These are phyloP conservation scores for Ensete ventricosum DNA, from an alignment of 176 grass and related monocot genomes.

Conservation along the genomic window DNA sequence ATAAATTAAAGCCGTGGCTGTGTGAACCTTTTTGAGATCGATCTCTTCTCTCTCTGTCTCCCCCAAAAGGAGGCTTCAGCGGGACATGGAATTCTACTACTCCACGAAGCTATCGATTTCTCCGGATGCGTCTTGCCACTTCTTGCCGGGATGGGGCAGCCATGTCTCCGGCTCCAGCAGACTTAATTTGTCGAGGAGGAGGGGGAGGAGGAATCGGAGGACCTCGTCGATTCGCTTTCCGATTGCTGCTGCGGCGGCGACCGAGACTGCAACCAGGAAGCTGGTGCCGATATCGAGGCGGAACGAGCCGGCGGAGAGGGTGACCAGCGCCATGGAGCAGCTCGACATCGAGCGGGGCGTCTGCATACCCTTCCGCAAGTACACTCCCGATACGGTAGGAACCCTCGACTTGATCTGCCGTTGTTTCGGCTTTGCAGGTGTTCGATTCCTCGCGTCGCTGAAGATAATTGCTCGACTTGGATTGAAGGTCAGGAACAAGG, in stretches of 20 bases:
- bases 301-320: slow-evolving; percentile 28
- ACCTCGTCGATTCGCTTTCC: slow-evolving; percentile 21
- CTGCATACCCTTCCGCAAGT: slow-evolving; percentile 83
- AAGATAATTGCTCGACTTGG: background rate
- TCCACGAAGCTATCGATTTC: slow-evolving; percentile 40
- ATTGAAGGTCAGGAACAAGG: slow-evolving; percentile 75
- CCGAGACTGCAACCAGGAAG: slow-evolving; percentile 24
- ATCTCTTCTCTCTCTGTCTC: no score
- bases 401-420: background rate
- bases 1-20: no score
- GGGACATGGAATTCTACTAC: slow-evolving; percentile 60
- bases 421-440: background rate
- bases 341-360: slow-evolving; percentile 97
- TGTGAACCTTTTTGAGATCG: no score
- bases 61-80: no score
- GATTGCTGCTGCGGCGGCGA: slow-evolving; percentile 35
- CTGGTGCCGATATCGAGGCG: slow-evolving; percentile 20
- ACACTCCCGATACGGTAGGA: slow-evolving; percentile 66
- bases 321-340: slow-evolving; percentile 77
- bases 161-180: slow-evolving; percentile 1
- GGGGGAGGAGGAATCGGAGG: slow-evolving; percentile 13
- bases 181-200: background rate
- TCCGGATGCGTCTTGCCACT: slow-evolving; percentile 14
- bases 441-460: background rate
- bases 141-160: slow-evolving; percentile 5